phyloP scores from a whole-genome alignment of 768 basidiomycete genomes.

The Lentinula boryana region DNA sequence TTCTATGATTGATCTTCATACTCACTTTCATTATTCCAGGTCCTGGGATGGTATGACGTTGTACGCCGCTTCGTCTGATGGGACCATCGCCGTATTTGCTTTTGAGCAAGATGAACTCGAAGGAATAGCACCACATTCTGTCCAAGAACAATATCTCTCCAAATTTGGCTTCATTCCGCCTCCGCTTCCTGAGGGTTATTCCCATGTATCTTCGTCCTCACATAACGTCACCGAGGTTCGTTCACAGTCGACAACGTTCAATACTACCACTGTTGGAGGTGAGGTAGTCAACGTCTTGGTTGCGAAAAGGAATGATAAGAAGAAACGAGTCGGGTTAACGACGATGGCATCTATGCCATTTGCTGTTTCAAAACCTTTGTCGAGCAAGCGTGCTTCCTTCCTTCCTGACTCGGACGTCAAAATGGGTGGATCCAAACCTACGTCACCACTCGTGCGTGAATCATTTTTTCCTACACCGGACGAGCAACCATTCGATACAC shows the following conservation, averaged over 20 bases:
- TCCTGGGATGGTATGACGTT: conserved; percentile 88
- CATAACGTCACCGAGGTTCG: conserved; percentile 16
- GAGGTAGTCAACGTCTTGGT: conserved; percentile 70
- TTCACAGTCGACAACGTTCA: conserved; percentile 19
- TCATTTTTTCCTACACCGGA: conserved; percentile 42
- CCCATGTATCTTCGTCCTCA: conserved; percentile 35
- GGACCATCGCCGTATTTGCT: conserved; percentile 83
- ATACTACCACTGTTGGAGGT: conserved; percentile 32
- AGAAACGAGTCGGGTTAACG: conserved; percentile 46
- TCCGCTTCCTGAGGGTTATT: conserved; percentile 65
- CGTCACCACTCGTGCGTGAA: conserved; percentile 18
- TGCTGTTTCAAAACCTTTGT: conserved; percentile 18
- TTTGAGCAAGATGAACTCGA: conserved; percentile 79
- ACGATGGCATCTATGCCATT: conserved; percentile 14
- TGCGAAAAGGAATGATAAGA: conserved; percentile 59
- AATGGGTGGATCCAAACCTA: conserved; percentile 9
- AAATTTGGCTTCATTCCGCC: conserved; percentile 74
- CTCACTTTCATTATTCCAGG: conserved; percentile 37
- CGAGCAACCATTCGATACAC: conserved; percentile 42
- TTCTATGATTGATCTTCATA: conserved; percentile 6
- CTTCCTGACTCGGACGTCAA: conserved; percentile 18
- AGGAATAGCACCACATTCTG: conserved; percentile 68
- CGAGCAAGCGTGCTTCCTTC: conserved; percentile 29
- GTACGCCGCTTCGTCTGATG: conserved; percentile 94
- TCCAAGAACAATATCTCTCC: conserved; percentile 73